Conservation (phyloP, 176 grass and related monocot genomes). For the Zoysia pacifica region DNA sequence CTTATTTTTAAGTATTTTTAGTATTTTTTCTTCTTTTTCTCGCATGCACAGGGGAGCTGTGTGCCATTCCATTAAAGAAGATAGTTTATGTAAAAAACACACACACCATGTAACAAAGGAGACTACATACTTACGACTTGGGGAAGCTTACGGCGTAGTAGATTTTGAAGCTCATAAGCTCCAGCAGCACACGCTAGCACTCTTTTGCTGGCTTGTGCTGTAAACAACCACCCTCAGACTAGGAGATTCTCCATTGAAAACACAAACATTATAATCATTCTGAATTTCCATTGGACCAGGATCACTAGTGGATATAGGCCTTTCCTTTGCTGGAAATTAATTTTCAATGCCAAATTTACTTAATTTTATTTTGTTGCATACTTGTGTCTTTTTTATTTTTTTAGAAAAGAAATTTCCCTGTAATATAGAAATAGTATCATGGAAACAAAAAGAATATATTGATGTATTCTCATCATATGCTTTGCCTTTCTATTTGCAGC, state of each 20-base stretch:
- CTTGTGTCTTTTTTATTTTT: background rate
- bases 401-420: background rate
- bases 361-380: background rate
- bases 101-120: too few species aligned
- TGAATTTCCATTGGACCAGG: too few species aligned
- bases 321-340: background rate
- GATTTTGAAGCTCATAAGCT: too few species aligned
- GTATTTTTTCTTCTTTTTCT: background rate
- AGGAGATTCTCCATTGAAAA: too few species aligned
- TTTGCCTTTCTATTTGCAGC: conserved; percentile 57
- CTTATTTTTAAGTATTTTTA: conserved; percentile 5
- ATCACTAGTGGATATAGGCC: too few species aligned
- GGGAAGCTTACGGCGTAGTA: too few species aligned
- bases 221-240: too few species aligned
- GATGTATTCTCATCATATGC: conserved; percentile 17
- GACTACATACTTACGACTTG: too few species aligned
- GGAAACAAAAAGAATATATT: background rate
- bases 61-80: background rate
- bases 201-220: too few species aligned
- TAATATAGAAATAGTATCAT: background rate
- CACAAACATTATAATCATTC: too few species aligned
- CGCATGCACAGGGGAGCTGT: background rate
- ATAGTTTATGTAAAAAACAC: too few species aligned
- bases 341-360: conserved; percentile 11
- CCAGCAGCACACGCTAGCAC: too few species aligned